Evolutionary conservation across 2,329 filamentous ascomycete species (phyloP), one percentile per base, ranked within the genome.

Genomic region (Scolecobasidium constrictum): DNA sequence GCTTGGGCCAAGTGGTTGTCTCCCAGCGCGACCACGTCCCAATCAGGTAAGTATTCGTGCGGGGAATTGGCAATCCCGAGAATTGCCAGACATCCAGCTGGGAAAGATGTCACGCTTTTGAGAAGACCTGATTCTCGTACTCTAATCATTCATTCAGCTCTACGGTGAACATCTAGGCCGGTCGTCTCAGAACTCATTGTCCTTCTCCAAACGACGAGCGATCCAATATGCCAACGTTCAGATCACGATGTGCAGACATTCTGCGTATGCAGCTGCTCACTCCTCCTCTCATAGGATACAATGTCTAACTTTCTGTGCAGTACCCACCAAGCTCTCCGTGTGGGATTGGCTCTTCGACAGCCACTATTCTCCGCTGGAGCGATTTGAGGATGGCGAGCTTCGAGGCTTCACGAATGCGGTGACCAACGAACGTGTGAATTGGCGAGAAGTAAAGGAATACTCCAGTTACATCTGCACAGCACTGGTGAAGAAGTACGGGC

Each of bases 291-390:
- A 15, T n/a, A 12, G 12, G 9, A 31, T 7, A 1, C 26, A 21
- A 36, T 19, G 18, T 36, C 34, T 19, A 36, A 36, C n/a, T n/a
- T n/a, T n/a, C n/a, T n/a, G n/a, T 7, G 4, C 43, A 75, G 73
- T 77, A 4, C 73, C 75, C 9, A 64, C 63, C 28, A 58, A 73
- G 46, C 53, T 75, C 19, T 69, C 74, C 5, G 67, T 75, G 33
- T 81, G 75, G 75, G 67, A 74, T 50, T 81, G 73, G 71, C 64
- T 78, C 11, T 78, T 80, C 54, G 69, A 76, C 49, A 72, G 71
- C 1, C 53, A 64, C 4, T 69, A 70, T 49, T 77, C 71, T 2
- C 70, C 70, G 1, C 52, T 74, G 12, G 55, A 55, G 15, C 63
- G 62, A 3, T 59, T 57, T 38, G 58, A 57, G 2, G 52, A 58